Conservation (phyloP, 2,329 filamentous ascomycete species). For the Rasamsonia emersonii region DNA sequence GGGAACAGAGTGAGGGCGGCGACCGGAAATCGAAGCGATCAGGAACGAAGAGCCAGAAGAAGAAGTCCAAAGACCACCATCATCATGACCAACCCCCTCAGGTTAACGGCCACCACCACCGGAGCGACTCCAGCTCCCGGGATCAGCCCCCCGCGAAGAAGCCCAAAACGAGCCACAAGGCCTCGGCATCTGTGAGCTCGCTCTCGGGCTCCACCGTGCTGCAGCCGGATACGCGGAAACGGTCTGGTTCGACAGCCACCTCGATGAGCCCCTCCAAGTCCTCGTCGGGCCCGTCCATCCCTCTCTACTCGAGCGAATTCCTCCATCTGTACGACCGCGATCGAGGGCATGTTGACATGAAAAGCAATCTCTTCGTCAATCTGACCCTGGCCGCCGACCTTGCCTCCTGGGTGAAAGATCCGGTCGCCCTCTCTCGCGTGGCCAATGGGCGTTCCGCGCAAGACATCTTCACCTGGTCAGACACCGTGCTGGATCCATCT, state of each 20-base stretch:
- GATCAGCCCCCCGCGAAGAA: slow-evolving; percentile 61
- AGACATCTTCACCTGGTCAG: slow-evolving; percentile 62
- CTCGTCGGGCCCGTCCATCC: slow-evolving; percentile 49
- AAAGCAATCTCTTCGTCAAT: slow-evolving; percentile 70
- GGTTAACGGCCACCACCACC: slow-evolving; percentile 57
- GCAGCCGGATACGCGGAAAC: slow-evolving; percentile 54
- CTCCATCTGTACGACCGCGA: slow-evolving; percentile 63
- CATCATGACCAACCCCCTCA: slow-evolving; percentile 32
- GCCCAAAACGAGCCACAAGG: slow-evolving; percentile 69
- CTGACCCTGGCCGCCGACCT: slow-evolving; percentile 67
- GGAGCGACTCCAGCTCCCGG: slow-evolving; percentile 47
- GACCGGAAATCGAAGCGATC: slow-evolving; percentile 69
- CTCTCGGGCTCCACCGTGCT: slow-evolving; percentile 57
- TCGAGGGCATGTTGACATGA: slow-evolving; percentile 47
- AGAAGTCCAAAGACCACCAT: slow-evolving; percentile 67
- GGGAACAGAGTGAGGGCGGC: slow-evolving; percentile 49
- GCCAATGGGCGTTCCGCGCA: slow-evolving; percentile 53
- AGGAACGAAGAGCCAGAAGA: slow-evolving; percentile 75
- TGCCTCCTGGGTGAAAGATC: slow-evolving; percentile 69
- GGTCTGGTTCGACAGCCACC: slow-evolving; percentile 50
- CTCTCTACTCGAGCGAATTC: slow-evolving; percentile 66
- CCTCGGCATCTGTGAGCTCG: slow-evolving; percentile 68
- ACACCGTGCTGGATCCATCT: slow-evolving; percentile 46
- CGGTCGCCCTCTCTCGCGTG: slow-evolving; percentile 58
- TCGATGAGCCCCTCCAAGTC: slow-evolving; percentile 65